Evolutionary conservation across 2,329 filamentous ascomycete genomes (phyloP).

Genomic region (Pseudocercospora vitis): DNA sequence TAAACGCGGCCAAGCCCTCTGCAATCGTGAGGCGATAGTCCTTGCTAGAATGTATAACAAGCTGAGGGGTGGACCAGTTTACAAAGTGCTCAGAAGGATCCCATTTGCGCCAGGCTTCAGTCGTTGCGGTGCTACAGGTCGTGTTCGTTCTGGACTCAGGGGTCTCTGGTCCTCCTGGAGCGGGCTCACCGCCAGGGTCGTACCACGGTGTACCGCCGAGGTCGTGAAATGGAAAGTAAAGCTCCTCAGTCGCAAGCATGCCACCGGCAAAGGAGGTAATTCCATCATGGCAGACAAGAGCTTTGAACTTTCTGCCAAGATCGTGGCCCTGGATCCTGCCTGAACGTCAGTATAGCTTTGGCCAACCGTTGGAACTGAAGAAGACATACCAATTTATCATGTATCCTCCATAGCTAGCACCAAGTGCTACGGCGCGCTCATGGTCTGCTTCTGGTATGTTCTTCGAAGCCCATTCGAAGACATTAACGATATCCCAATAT

Average conservation of each 20-base stretch:
- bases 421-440: constrained; percentile 67
- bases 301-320: constrained; percentile 82
- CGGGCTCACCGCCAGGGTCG: constrained; percentile 33
- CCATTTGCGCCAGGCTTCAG: constrained; percentile 43
- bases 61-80: constrained; percentile 81
- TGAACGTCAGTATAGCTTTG: not conserved
- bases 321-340: constrained; percentile 79
- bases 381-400: constrained; percentile 60
- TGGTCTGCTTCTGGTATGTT: constrained; percentile 70
- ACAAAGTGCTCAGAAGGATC: constrained; percentile 57
- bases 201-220: constrained; percentile 54
- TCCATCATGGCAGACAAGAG: constrained; percentile 65
- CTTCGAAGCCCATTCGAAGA: constrained; percentile 70
- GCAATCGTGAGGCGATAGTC: constrained; percentile 86
- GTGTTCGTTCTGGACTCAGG: constrained; percentile 15
- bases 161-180: constrained; percentile 4
- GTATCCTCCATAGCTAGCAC: constrained; percentile 73
- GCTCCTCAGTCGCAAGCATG: constrained; percentile 48
- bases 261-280: constrained; percentile 33
- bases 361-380: too few species aligned
- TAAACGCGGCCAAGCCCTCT: constrained; percentile 83
- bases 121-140: constrained; percentile 23
- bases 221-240: constrained; percentile 57
- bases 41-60: constrained; percentile 86
- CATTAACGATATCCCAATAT: constrained; percentile 77